Evolutionary conservation across 345 rosid species (phyloP), one percentile per base, ranked within the genome.

Genomic region (Eucalyptus sp.): DNA sequence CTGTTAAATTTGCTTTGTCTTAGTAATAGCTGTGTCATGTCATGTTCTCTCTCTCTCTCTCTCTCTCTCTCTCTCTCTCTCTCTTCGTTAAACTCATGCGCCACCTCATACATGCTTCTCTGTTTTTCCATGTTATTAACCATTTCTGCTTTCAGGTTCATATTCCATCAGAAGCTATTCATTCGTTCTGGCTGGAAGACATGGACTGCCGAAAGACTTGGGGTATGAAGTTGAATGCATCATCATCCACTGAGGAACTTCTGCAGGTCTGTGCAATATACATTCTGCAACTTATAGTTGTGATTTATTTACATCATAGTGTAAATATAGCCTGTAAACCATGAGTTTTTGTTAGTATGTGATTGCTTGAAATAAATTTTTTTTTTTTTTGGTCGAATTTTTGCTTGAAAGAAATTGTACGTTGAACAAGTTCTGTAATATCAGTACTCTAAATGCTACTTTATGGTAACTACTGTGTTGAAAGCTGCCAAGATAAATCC

Each of bases 161-260:
- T 91, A 89, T 96, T 91, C 98, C 97, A 41, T 92, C 93, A 49
- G 99, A 97, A 93, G 99, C 98, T 88, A 90, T 94, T 64, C 96
- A 96, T 89, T 90, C 95, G 86, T 93, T 90, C 89, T 98, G 99
- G 99, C 94, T 90, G 27, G 98, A 93, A 80, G 84, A 76, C 48
- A 20, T 76, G 84, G 94, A 91, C 83, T 80, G 37, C 86, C 91
- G 97, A 88, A 95, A 92, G 92, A 86, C 41, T 48, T 95, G 96
- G 98, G 96, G 93, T 56, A 89, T 88, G 90, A 96, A 93, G 90
- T 90, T 98, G 94, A 92, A 92, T 68, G 89, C 85, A 71, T 92
- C 95, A 87, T 94, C 96, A 86, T 95, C 98, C 31, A 50, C 93
- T 6, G 96, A 94, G 89, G 99, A 96, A 80, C 90, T 96, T 87